A percentile compares a stretch with the other conserved stretches of the same genome.
These are phyloP conservation scores for Macrophomina phaseolina DNA, from an alignment of 2,329 filamentous ascomycete genomes.

Conservation along the genomic window DNA sequence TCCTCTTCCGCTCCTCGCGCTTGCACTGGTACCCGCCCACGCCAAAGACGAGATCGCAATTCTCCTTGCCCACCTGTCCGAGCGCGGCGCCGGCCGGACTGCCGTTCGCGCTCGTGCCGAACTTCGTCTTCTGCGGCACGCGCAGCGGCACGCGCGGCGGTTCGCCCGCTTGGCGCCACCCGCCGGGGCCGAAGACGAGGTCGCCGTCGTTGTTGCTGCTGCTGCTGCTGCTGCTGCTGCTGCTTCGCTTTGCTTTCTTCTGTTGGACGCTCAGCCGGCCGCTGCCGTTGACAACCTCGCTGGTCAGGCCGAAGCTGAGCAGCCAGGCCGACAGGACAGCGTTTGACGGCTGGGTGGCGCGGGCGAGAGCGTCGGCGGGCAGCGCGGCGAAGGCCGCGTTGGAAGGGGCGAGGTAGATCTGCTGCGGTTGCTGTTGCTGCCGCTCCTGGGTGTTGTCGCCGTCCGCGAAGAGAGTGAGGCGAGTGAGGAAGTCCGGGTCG, in stretches of 20 bases:
- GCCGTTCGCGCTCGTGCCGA: neutral
- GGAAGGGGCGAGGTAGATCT: conserved; percentile 5
- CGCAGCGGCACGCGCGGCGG: neutral
- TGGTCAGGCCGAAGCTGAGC: neutral
- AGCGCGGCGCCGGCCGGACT: neutral
- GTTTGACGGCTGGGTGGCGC: conserved; percentile 1
- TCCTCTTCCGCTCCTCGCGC: neutral
- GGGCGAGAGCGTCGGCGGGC: neutral
- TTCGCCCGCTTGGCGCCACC: neutral
- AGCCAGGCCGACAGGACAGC: neutral
- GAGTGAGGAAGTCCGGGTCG: neutral
- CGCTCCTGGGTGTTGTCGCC: neutral
- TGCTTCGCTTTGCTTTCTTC: too few species aligned
- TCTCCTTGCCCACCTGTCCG: neutral
- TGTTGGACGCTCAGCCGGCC: too few species aligned
- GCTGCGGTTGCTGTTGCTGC: too few species aligned
- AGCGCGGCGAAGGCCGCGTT: neutral
- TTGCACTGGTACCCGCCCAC: neutral
- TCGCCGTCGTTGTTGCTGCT: neutral
- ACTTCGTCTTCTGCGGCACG: neutral
- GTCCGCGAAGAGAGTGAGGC: neutral
- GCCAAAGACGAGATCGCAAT: neutral
- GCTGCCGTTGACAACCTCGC: neutral
- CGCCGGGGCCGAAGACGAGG: neutral
- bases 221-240: too few species aligned